These are phyloP conservation scores for Cystobasidium tubakii DNA, from an alignment of 768 basidiomycete species.

Conservation along the genomic window DNA sequence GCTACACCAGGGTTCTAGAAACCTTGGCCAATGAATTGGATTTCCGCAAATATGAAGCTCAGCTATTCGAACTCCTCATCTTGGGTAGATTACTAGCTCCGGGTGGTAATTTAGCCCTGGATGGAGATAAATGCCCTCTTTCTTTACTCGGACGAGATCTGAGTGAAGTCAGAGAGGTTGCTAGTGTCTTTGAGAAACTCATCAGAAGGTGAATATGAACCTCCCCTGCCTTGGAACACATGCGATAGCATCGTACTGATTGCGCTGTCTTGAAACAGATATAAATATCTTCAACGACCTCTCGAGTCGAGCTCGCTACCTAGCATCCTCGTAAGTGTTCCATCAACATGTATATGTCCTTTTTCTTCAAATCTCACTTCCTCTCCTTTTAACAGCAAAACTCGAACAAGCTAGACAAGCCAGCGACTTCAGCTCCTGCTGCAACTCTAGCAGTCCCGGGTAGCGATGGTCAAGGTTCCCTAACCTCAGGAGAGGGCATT, in stretches of 20 bases:
- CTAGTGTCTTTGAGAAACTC: conserved; percentile 90
- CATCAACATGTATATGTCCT: neutral
- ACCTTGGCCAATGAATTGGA: conserved; percentile 90
- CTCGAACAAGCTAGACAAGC: conserved; percentile 63
- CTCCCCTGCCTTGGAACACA: neutral
- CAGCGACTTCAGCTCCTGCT: conserved; percentile 8
- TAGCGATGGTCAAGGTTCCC: neutral
- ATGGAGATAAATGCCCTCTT: conserved; percentile 78
- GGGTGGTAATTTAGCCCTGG: conserved; percentile 83
- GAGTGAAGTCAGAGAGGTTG: conserved; percentile 83
- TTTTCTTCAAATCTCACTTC: too few species aligned
- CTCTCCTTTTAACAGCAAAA: conserved; percentile 56
- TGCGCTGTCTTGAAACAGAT: too few species aligned
- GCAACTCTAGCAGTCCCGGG: conserved; percentile 1
- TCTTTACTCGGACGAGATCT: conserved; percentile 67
- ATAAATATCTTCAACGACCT: conserved; percentile 98
- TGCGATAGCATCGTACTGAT: too few species aligned
- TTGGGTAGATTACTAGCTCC: conserved; percentile 95
- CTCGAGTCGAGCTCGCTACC: conserved; percentile 80
- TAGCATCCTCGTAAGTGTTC: conserved; percentile 55
- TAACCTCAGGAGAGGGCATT: conserved; percentile 17
- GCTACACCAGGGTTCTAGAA: conserved; percentile 72
- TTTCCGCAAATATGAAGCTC: conserved; percentile 87
- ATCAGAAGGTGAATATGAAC: conserved; percentile 66
- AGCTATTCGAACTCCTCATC: conserved; percentile 90